phyloP scores from a whole-genome alignment of 202 grass and related monocot species.

The Zizania palustris region DNA sequence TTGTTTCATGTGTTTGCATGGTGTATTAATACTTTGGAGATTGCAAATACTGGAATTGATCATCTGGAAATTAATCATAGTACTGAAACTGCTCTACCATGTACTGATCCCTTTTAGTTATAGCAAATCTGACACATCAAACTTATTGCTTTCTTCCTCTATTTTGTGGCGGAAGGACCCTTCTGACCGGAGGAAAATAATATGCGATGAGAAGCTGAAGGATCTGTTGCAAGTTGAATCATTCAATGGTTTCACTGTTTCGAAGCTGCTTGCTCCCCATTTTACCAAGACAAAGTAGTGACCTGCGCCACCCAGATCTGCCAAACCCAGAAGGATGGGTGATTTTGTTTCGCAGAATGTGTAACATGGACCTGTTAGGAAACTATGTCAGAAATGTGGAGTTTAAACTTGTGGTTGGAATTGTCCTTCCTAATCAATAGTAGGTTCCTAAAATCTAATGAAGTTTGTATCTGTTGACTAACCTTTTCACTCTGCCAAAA shows the following conservation, averaged over 20 bases:
- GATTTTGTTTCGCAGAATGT: conserved; percentile 62
- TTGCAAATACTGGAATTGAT: conserved; percentile 16
- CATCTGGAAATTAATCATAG: neutral
- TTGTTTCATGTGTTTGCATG: conserved; percentile 21
- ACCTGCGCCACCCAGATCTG: conserved; percentile 38
- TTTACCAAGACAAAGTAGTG: conserved; percentile 74
- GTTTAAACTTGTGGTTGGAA: conserved; percentile 40
- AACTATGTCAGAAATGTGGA: conserved; percentile 40
- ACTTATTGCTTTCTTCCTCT: conserved; percentile 31
- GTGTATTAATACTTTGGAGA: neutral
- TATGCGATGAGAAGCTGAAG: conserved; percentile 96
- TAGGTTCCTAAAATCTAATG: conserved; percentile 43
- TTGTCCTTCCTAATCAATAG: conserved; percentile 39
- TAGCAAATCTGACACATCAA: conserved; percentile 24
- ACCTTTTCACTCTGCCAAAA: neutral
- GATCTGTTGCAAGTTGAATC: conserved; percentile 90
- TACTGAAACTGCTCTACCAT: neutral
- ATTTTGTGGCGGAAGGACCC: conserved; percentile 74
- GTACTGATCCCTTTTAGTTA: conserved; percentile 12
- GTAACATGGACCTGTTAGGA: conserved; percentile 53
- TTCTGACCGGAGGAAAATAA: conserved; percentile 93
- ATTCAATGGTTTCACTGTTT: conserved; percentile 77
- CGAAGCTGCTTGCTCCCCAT: conserved; percentile 84
- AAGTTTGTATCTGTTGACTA: conserved; percentile 33
- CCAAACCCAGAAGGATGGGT: conserved; percentile 39